Percentiles rank a stretch among this genome's conserved stretches.
Evolutionary conservation across 2,329 filamentous ascomycete species (phyloP).

Genomic region (Diaporthe citriasiana): DNA sequence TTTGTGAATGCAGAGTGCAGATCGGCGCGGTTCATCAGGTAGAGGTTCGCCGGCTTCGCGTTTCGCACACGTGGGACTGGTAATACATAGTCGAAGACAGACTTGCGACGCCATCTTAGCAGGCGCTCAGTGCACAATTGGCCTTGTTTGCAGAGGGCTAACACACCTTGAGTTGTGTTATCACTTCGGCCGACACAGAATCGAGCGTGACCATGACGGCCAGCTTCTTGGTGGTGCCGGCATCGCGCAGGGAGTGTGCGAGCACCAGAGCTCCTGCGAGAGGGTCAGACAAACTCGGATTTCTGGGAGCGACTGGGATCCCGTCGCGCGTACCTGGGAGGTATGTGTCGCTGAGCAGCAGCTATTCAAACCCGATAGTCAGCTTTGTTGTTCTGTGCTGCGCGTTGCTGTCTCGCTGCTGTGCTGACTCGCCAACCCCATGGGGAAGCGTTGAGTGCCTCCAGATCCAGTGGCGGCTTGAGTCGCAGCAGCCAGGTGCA

Average conservation of each 20-base stretch:
- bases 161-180: constrained; percentile 82
- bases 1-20: constrained; percentile 96
- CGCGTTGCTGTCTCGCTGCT: constrained; percentile 35
- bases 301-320: constrained; percentile 43
- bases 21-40: constrained; percentile 92
- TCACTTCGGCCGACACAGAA: constrained; percentile 79
- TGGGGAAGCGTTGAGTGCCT: constrained; percentile 13
- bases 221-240: constrained; percentile 86
- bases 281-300: constrained; percentile 34
- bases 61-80: constrained; percentile 86
- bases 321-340: constrained; percentile 79
- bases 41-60: constrained; percentile 82
- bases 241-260: constrained; percentile 94
- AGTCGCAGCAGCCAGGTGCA: neutral
- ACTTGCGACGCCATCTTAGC: constrained; percentile 61
- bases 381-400: constrained; percentile 39
- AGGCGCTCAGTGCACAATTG: constrained; percentile 4
- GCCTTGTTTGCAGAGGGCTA: constrained; percentile 16
- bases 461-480: constrained; percentile 2
- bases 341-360: constrained; percentile 92
- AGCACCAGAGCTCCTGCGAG: constrained; percentile 87
- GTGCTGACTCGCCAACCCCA: constrained; percentile 27
- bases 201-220: constrained; percentile 88
- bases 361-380: constrained; percentile 65
- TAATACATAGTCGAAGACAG: constrained; percentile 89